phyloP scores from a whole-genome alignment of 768 basidiomycete species.

The Lactarius pseudohatsudake region DNA sequence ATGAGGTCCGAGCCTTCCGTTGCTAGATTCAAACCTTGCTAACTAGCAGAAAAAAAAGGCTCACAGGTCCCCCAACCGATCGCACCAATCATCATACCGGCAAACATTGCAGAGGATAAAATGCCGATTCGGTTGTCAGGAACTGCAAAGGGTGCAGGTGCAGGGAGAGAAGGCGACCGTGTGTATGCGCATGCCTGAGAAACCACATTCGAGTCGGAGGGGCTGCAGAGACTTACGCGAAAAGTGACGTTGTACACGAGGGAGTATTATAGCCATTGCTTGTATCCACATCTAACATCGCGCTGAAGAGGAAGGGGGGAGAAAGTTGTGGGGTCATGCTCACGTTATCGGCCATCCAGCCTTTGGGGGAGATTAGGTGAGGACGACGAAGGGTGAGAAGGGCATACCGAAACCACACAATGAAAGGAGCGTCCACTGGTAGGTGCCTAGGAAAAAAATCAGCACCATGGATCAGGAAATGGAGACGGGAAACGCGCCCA shows the following conservation, averaged over 20 bases:
- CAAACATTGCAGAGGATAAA: conserved; percentile 86
- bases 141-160: conserved; percentile 41
- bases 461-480: background rate
- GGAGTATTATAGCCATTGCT: conserved; percentile 89
- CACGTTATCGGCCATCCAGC: conserved; percentile 95
- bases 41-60: conserved; percentile 31
- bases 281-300: conserved; percentile 84
- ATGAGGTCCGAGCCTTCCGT: conserved; percentile 74
- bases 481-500: conserved; percentile 52
- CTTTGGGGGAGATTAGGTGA: conserved; percentile 39
- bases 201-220: no score
- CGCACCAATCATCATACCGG: conserved; percentile 97
- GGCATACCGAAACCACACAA: conserved; percentile 88
- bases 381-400: background rate
- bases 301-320: conserved; percentile 9
- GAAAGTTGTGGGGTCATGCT: conserved; percentile 29
- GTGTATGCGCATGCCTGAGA: conserved; percentile 31
- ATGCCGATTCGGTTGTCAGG: conserved; percentile 75
- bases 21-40: conserved; percentile 2
- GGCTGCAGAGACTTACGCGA: no score
- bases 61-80: conserved; percentile 88
- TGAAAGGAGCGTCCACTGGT: conserved; percentile 80
- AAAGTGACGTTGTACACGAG: conserved; percentile 92
- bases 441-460: conserved; percentile 46
- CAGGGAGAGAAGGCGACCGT: background rate